phyloP scores from a whole-genome alignment of 768 basidiomycete species.

The Mycena maculata region DNA sequence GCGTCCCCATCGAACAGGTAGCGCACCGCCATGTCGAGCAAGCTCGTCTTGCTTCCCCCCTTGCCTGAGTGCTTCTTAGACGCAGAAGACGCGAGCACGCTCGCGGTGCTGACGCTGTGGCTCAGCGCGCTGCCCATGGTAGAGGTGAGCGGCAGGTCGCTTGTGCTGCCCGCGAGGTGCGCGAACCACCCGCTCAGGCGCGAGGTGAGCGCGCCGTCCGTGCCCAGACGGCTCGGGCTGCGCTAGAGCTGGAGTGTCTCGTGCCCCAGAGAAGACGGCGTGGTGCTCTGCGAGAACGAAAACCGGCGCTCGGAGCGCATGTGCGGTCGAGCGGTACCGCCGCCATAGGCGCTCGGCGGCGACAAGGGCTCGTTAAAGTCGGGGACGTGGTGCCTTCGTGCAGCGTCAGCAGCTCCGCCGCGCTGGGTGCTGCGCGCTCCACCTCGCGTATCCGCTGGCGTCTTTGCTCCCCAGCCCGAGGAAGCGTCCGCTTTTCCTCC shows the following conservation, averaged over 20 bases:
- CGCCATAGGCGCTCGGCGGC: not conserved
- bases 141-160: not conserved
- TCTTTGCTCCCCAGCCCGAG: not conserved
- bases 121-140: not conserved
- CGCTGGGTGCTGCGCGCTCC: not conserved
- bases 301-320: not conserved
- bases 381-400: not conserved
- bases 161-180: conserved; percentile 9
- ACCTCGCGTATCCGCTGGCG: not conserved
- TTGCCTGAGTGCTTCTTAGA: not conserved
- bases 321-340: not conserved
- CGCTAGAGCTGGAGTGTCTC: conserved; percentile 8
- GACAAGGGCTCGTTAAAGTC: not conserved
- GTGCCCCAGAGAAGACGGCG: not conserved
- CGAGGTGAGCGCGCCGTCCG: conserved; percentile 1
- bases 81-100: not conserved
- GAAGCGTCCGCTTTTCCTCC: not conserved
- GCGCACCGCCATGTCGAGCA: conserved; percentile 71
- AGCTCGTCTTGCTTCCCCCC: not conserved
- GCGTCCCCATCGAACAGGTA: conserved; percentile 80
- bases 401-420: not conserved
- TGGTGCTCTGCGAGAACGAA: not conserved
- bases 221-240: not conserved
- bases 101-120: conserved; percentile 1
- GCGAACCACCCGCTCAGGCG: conserved; percentile 19